Evolutionary conservation across 495 filamentous ascomycete species (phyloP).

Genomic region (Aspergillus baeticus): DNA sequence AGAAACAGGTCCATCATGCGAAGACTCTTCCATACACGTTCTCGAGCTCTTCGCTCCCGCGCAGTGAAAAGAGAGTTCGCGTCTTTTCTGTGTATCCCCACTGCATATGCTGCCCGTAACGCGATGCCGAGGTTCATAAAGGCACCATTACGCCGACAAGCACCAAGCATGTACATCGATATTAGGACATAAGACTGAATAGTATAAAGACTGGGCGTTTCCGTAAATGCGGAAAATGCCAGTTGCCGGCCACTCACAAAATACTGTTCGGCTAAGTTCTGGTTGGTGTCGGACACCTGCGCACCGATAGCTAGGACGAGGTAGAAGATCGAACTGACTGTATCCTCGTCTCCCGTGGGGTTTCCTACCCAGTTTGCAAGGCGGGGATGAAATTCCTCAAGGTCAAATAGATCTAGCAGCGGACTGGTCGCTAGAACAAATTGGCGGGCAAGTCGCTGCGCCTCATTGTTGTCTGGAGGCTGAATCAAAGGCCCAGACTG

Average conservation of each 20-base stretch:
- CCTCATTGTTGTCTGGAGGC: slow-evolving; percentile 35
- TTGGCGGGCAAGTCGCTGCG: slow-evolving; percentile 37
- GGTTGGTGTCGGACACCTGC: slow-evolving; percentile 50
- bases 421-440: slow-evolving; percentile 43
- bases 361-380: slow-evolving; percentile 43
- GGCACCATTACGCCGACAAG: slow-evolving; percentile 60
- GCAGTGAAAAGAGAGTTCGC: slow-evolving; percentile 57
- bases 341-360: slow-evolving; percentile 41
- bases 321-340: slow-evolving; percentile 54
- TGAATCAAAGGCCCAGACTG: slow-evolving; percentile 28
- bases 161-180: slow-evolving; percentile 59
- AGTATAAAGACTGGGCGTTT: slow-evolving; percentile 54
- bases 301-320: slow-evolving; percentile 60
- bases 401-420: slow-evolving; percentile 39
- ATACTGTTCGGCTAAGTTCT: slow-evolving; percentile 43
- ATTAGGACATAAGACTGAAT: slow-evolving; percentile 59
- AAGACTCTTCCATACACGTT: slow-evolving; percentile 61
- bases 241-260: slow-evolving; percentile 57
- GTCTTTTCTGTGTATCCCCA: slow-evolving; percentile 60
- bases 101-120: slow-evolving; percentile 56
- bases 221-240: slow-evolving; percentile 54
- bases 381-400: slow-evolving; percentile 34
- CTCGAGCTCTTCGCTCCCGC: slow-evolving; percentile 47
- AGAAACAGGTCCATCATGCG: slow-evolving; percentile 61
- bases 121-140: slow-evolving; percentile 57